phyloP scores from a whole-genome alignment of 1,284 basidiomycete species.

The Moesziomyces aphidis region DNA sequence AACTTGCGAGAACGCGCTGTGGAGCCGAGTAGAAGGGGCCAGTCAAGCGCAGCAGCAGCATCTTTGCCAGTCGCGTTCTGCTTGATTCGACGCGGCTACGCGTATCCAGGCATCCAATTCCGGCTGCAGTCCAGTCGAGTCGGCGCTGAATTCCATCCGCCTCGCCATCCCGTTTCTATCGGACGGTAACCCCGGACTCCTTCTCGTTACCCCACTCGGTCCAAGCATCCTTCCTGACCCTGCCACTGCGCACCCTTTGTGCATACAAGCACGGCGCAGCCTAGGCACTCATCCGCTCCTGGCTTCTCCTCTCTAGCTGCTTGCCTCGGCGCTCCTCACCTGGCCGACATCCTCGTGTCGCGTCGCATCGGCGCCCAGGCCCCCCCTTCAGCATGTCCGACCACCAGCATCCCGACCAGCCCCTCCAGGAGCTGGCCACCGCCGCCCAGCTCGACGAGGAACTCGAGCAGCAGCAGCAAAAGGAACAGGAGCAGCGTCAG shows the following conservation, averaged over 20 bases:
- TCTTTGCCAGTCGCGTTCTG: not conserved
- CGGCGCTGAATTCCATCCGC: slow-evolving; percentile 12
- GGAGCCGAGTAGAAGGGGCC: no score
- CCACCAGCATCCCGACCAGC: slow-evolving; percentile 43
- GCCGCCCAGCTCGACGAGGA: slow-evolving; percentile 49
- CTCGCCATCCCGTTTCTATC: slow-evolving; percentile 12
- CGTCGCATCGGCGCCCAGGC: no score
- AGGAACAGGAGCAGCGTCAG: slow-evolving; percentile 40
- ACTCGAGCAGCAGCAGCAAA: slow-evolving; percentile 44
- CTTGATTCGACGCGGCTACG: not conserved
- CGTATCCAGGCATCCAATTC: not conserved
- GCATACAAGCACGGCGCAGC: not conserved
- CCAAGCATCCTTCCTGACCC: no score
- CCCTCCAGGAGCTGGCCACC: slow-evolving; percentile 50
- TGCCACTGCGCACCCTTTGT: not conserved
- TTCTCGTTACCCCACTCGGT: slow-evolving; percentile 11
- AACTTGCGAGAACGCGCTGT: no score
- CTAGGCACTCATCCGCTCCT: slow-evolving; percentile 4
- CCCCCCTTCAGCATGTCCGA: slow-evolving; percentile 28
- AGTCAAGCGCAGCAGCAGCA: not conserved
- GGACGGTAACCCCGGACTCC: slow-evolving; percentile 31
- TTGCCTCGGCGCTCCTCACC: no score
- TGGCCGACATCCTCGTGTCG: not conserved
- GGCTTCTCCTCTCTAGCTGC: not conserved
- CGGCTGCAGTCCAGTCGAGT: not conserved